These are phyloP conservation scores for Candida odintsovae DNA, from an alignment of 805 yeast genomes.

Conservation along the genomic window DNA sequence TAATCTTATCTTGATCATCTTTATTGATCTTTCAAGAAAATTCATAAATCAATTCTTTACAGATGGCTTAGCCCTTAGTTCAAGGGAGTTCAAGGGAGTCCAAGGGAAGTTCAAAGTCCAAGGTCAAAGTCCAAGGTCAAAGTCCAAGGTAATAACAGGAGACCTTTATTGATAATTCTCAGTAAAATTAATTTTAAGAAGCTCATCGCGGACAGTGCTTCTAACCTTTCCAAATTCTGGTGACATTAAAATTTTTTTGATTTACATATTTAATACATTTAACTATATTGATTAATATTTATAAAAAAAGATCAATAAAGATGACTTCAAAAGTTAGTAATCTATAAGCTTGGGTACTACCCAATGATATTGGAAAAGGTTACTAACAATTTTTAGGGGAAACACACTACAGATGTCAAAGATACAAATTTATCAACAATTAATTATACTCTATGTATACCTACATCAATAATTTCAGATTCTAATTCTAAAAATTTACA, in stretches of 20 bases:
- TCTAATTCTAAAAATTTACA: conserved; percentile 58
- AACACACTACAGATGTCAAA: background rate
- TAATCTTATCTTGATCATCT: too few relatives aligned
- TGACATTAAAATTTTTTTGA: background rate
- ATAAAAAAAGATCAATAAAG: background rate
- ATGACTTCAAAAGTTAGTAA: background rate
- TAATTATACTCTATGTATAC: conserved; percentile 62
- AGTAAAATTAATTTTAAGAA: too few relatives aligned
- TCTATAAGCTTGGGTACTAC: background rate
- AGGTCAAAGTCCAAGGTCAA: too few relatives aligned
- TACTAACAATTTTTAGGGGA: background rate
- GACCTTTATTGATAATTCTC: too few relatives aligned
- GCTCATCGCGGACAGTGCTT: background rate
- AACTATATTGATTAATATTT: background rate
- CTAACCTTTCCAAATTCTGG: background rate
- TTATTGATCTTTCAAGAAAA: too few relatives aligned
- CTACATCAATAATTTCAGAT: conserved; percentile 54
- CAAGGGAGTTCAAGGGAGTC: too few relatives aligned
- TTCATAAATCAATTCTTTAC: too few relatives aligned
- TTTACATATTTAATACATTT: background rate
- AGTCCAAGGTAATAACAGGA: too few relatives aligned
- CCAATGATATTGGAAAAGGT: background rate
- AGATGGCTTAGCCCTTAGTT: too few relatives aligned
- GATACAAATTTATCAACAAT: background rate
- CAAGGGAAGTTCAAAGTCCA: too few relatives aligned